phyloP scores from a whole-genome alignment of 2,329 filamentous ascomycete species.

The Exserohilum rostratum region DNA sequence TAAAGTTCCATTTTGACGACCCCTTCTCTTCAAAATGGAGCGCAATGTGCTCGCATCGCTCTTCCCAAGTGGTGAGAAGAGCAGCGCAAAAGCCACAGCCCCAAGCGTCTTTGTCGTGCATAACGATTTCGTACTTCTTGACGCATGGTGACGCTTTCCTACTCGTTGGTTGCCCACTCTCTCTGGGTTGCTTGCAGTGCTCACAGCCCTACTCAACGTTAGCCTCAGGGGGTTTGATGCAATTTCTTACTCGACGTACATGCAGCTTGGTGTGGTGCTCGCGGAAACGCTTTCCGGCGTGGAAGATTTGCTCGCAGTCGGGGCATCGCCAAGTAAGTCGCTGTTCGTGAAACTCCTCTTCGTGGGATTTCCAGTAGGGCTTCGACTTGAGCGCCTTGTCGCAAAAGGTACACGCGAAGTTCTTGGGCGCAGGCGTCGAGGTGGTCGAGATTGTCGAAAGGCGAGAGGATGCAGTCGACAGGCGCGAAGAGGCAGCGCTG shows the following conservation, averaged over 20 bases:
- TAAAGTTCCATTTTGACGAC: conserved; percentile 69
- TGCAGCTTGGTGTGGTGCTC: conserved; percentile 71
- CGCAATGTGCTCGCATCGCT: conserved; percentile 71
- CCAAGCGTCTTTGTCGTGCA: conserved; percentile 70
- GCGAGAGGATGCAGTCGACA: conserved; percentile 47
- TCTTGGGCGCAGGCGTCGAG: conserved; percentile 44
- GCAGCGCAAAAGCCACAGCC: conserved; percentile 72
- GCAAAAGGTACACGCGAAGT: conserved; percentile 55
- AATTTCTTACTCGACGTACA: conserved; percentile 46
- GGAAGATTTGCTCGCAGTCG: conserved; percentile 71
- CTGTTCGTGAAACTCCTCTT: conserved; percentile 72
- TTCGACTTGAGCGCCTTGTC: conserved; percentile 72
- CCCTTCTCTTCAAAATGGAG: conserved; percentile 71
- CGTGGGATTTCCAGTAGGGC: conserved; percentile 73
- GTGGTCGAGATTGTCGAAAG: conserved; percentile 45
- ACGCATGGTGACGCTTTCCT: conserved; percentile 56
- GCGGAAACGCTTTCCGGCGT: conserved; percentile 71
- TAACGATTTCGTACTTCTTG: conserved; percentile 50
- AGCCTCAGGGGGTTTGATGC: conserved; percentile 9
- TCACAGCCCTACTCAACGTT: conserved; percentile 57
- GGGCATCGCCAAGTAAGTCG: conserved; percentile 72
- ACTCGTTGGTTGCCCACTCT: conserved; percentile 58
- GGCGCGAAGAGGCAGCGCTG: conserved; percentile 44
- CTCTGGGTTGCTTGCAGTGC: conserved; percentile 69
- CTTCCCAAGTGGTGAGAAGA: conserved; percentile 67